phyloP scores from a whole-genome alignment of 2,329 filamentous ascomycete genomes.

The Ascosphaera apis region DNA sequence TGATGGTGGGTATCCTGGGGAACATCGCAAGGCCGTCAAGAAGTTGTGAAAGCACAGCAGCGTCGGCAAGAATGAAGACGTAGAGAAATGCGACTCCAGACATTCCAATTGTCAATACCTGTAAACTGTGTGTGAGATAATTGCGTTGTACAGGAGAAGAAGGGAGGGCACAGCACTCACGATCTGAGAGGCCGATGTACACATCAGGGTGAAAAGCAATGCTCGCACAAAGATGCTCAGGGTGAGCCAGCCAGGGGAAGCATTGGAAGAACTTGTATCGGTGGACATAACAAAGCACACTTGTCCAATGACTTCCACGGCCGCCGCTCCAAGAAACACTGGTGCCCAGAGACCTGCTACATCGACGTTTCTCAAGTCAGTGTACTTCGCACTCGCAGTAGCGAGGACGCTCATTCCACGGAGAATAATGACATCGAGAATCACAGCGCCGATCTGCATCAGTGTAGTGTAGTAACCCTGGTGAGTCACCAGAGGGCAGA shows the following conservation, averaged over 20 bases:
- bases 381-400: too few relatives aligned
- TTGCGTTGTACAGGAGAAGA: neutral
- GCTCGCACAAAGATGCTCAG: slow-evolving; percentile 17
- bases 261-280: too few relatives aligned
- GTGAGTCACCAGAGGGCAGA: slow-evolving; percentile 21
- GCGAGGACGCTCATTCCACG: too few relatives aligned
- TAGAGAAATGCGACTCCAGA: slow-evolving; percentile 17
- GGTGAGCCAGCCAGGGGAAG: too few relatives aligned
- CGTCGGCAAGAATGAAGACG: slow-evolving; percentile 14
- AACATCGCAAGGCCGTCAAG: slow-evolving; percentile 14
- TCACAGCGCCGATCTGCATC: slow-evolving; percentile 15
- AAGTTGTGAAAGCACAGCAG: slow-evolving; percentile 12
- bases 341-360: too few relatives aligned
- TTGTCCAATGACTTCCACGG: too few relatives aligned
- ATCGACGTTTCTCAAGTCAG: too few relatives aligned
- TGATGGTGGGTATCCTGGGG: slow-evolving; percentile 10
- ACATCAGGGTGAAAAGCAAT: slow-evolving; percentile 13
- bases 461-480: slow-evolving; percentile 14
- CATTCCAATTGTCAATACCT: slow-evolving; percentile 20
- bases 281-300: too few relatives aligned
- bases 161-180: slow-evolving; percentile 11
- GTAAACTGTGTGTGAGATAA: neutral
- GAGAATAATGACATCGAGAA: slow-evolving; percentile 21
- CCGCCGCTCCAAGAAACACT: too few relatives aligned
- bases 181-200: slow-evolving; percentile 16